Evolutionary conservation across 2,329 filamentous ascomycete species (phyloP), one percentile per base, ranked within the genome.

Genomic region (Sphaerulina vaccinii): DNA sequence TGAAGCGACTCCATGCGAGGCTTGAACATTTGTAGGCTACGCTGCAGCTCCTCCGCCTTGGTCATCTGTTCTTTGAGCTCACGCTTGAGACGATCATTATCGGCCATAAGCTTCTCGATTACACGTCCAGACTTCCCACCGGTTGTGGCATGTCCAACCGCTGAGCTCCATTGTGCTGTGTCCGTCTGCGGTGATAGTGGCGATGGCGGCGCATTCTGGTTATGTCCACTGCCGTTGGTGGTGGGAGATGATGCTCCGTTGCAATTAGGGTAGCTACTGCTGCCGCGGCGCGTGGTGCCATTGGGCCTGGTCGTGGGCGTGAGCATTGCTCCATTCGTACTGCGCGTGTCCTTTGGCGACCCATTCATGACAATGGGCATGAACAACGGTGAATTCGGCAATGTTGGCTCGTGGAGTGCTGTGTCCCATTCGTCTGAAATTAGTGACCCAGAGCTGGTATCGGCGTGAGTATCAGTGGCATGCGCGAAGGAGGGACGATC

Each of bases 91-190:
- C 84, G 79, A 64, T 92, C 88, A 61, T 90, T 90, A 66, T 92
- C 88, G 47, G 85, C 84, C 65, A 90, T 88, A 48, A 93, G 79
- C 65, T 84, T 83, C 71, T 93, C 89, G 69, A 93, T 92, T 46
- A 90, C 86, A 27, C 86, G 78, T 7, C 86, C 86, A 8, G 85
- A 88, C 73, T 90, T 90, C 37, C 86, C 86, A 16, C 57, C 56
- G 2, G 86, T 72, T 2, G 82, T 84, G 6, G 54, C 54, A 19
- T 85, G 85, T 59, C 85, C 85, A 39, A 87, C 79, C 2, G 84
- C 84, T 23, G 83, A 82, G 64, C 86, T 84, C 81, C 83, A 85
- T 66, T 67, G 63, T 4, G 21, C 33, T n/a, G 47, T 40, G 23
- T 54, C 52, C 15, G 49, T 45, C 21, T 22, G 39, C 13, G 52